Evolutionary conservation across 768 basidiomycete genomes (phyloP).

Genomic region (Leccinellum rugosiceps): DNA sequence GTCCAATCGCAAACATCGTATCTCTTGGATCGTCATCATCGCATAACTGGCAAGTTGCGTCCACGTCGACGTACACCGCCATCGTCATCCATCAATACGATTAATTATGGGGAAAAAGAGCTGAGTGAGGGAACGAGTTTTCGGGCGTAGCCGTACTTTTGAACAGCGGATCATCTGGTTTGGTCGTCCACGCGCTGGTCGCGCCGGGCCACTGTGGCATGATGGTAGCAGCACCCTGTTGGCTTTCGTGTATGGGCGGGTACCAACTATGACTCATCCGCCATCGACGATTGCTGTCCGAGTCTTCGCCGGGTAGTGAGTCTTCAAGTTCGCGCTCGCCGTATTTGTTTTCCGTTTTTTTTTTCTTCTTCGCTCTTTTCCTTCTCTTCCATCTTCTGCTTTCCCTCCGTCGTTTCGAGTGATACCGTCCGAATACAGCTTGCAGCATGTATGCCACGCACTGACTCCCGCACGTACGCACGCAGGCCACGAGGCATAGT

Average conservation of each 20-base stretch:
- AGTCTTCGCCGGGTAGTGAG: no score
- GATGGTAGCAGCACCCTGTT: not conserved
- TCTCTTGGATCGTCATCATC: not conserved
- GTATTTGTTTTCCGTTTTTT: no score
- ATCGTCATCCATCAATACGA: not conserved
- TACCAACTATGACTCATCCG: no score
- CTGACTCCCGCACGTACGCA: not conserved
- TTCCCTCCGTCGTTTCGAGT: not conserved
- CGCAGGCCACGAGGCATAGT: not conserved
- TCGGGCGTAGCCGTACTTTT: not conserved
- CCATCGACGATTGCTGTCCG: no score
- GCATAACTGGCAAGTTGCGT: not conserved
- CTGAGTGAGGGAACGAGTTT: not conserved
- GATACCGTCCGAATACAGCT: not conserved
- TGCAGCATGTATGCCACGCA: not conserved
- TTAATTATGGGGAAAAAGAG: not conserved
- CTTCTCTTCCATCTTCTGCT: not conserved
- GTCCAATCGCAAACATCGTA: not conserved
- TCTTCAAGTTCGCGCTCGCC: not conserved
- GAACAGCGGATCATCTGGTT: not conserved
- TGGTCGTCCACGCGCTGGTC: not conserved
- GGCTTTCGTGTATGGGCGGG: no score
- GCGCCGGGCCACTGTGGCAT: no score
- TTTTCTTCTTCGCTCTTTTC: not conserved
- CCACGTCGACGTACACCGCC: not conserved